These are phyloP conservation scores for Ceratobasidium sp. DNA, from an alignment of 1,284 basidiomycete species.

Conservation along the genomic window DNA sequence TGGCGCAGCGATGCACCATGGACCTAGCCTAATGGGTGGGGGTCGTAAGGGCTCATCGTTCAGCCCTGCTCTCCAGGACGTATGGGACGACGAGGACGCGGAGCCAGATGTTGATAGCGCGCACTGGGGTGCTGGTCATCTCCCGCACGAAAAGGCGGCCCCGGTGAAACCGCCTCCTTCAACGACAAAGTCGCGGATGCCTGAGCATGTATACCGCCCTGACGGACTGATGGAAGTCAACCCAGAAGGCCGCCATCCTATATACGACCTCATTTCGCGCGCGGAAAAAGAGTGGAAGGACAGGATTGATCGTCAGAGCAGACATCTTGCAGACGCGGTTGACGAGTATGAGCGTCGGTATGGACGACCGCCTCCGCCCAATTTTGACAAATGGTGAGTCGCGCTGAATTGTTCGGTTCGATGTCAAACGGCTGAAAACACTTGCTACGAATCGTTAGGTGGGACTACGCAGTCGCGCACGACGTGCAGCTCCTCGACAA, in stretches of 20 bases:
- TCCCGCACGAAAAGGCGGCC: background rate
- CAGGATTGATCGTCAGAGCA: slow-evolving; percentile 55
- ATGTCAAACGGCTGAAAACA: background rate
- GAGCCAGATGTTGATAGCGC: slow-evolving; percentile 7
- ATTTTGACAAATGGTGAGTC: slow-evolving; percentile 62
- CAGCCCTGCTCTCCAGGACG: slow-evolving; percentile 15
- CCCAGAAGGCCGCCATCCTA: slow-evolving; percentile 53
- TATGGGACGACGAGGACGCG: slow-evolving; percentile 34
- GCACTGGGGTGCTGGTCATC: slow-evolving; percentile 20
- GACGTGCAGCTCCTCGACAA: slow-evolving; percentile 69
- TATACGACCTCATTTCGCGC: slow-evolving; percentile 55
- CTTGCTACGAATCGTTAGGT: slow-evolving; percentile 55
- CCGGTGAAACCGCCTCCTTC: background rate
- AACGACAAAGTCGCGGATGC: slow-evolving; percentile 13
- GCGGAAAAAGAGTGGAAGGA: slow-evolving; percentile 54
- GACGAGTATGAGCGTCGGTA: slow-evolving; percentile 66
- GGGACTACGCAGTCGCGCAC: slow-evolving; percentile 66
- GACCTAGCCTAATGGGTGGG: slow-evolving; percentile 15
- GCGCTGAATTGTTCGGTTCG: slow-evolving; percentile 2
- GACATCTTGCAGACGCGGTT: slow-evolving; percentile 55
- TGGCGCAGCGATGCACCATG: slow-evolving; percentile 31
- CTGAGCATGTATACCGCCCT: slow-evolving; percentile 49
- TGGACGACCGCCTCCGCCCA: slow-evolving; percentile 60
- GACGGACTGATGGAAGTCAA: slow-evolving; percentile 53
- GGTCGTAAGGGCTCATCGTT: background rate